These are phyloP conservation scores for Endocarpon pusillum DNA, from an alignment of 495 filamentous ascomycete genomes.

Conservation along the genomic window DNA sequence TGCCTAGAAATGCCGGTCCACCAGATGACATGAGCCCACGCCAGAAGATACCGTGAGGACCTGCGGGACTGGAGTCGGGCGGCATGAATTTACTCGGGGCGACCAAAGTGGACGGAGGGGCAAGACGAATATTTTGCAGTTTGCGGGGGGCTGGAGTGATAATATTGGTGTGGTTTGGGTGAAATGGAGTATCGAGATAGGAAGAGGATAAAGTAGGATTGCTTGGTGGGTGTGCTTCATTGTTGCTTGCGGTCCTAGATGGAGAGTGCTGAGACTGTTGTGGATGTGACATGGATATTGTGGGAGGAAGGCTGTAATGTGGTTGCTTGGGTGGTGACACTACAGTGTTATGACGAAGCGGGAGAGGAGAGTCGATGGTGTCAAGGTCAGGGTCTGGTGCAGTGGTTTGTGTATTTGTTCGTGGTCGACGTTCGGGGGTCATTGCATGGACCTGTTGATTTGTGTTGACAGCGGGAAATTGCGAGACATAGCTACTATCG, in stretches of 20 bases:
- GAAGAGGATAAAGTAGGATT: slow-evolving; percentile 56
- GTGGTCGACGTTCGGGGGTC: no score
- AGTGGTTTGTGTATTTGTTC: background rate
- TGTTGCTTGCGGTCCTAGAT: slow-evolving; percentile 27
- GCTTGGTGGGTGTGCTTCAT: slow-evolving; percentile 40
- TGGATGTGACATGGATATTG: no score
- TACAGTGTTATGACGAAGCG: background rate
- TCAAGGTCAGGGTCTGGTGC: no score
- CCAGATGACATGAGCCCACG: no score
- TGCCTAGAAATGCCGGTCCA: slow-evolving; percentile 80
- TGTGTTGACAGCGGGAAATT: background rate
- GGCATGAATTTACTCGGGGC: slow-evolving; percentile 80
- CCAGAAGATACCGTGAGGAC: slow-evolving; percentile 65
- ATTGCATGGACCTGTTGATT: background rate
- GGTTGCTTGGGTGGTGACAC: slow-evolving; percentile 7
- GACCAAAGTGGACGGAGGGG: slow-evolving; percentile 76
- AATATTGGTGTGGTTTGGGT: slow-evolving; percentile 36
- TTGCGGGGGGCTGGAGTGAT: slow-evolving; percentile 75
- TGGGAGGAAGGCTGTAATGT: slow-evolving; percentile 22
- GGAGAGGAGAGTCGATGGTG: background rate
- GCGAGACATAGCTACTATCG: background rate
- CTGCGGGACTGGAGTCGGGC: slow-evolving; percentile 62
- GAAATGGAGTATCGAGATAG: slow-evolving; percentile 27
- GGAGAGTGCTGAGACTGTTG: slow-evolving; percentile 28
- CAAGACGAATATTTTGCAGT: slow-evolving; percentile 65